Evolutionary conservation across 441 rosid genomes (phyloP).

Genomic region (Flueggea neowawraea): DNA sequence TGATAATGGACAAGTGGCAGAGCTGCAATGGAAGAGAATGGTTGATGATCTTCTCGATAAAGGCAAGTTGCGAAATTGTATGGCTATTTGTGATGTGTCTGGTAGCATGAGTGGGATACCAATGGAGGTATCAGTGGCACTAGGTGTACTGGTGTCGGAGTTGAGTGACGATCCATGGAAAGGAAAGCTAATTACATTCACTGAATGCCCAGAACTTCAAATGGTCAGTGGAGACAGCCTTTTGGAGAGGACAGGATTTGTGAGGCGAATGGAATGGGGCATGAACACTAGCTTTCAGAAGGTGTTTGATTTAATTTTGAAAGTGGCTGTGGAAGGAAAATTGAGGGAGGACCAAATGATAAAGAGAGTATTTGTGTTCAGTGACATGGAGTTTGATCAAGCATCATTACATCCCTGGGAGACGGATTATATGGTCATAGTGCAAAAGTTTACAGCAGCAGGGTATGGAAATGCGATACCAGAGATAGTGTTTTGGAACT

Average conservation of each 20-base stretch:
- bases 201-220: conserved; percentile 36
- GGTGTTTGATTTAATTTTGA: conserved; percentile 23
- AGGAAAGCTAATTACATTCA: conserved; percentile 62
- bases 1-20: conserved; percentile 44
- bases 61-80: conserved; percentile 46
- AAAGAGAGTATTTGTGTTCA: conserved; percentile 23
- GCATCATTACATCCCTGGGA: conserved; percentile 44
- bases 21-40: conserved; percentile 70
- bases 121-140: conserved; percentile 51
- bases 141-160: conserved; percentile 58
- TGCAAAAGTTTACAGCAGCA: conserved; percentile 29
- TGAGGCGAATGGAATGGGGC: conserved; percentile 18
- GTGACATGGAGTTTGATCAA: conserved; percentile 39
- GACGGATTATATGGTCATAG: conserved; percentile 33
- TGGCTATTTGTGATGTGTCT: conserved; percentile 58
- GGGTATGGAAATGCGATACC: conserved; percentile 45
- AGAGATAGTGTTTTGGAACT: conserved; percentile 58
- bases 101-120: conserved; percentile 42
- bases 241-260: conserved; percentile 25
- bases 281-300: conserved; percentile 17
- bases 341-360: conserved; percentile 22
- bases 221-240: conserved; percentile 29
- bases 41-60: conserved; percentile 42
- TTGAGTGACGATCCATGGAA: conserved; percentile 30
- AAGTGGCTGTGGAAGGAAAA: conserved; percentile 17